Evolutionary conservation across 2,329 filamentous ascomycete species (phyloP).

Genomic region (Sodiomyces alkalinus): DNA sequence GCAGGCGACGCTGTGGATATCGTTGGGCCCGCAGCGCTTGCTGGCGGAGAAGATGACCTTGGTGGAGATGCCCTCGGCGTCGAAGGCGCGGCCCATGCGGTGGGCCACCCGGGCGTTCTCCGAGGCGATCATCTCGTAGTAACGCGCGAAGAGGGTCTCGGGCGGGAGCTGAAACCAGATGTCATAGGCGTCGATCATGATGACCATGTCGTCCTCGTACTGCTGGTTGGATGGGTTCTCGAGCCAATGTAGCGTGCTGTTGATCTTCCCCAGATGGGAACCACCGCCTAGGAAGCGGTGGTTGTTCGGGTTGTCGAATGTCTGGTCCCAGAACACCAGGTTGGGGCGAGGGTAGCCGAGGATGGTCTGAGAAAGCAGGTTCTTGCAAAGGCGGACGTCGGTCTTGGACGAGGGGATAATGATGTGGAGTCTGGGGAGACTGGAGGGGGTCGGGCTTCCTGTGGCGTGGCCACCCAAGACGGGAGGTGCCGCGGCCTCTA

Average conservation of each 20-base stretch:
- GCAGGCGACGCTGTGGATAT: conserved; percentile 11
- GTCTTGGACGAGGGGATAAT: conserved; percentile 1
- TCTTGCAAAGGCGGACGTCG: conserved; percentile 1
- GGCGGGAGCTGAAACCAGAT: conserved; percentile 3
- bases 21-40: conserved; percentile 14
- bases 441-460: not conserved
- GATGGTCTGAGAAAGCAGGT: conserved; percentile 1
- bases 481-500: not conserved
- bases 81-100: conserved; percentile 11
- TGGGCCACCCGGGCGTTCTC: conserved; percentile 11
- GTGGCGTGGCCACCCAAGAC: not conserved
- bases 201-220: conserved; percentile 4
- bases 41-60: conserved; percentile 13
- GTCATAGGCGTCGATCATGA: conserved; percentile 2
- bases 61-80: conserved; percentile 9
- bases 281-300: conserved; percentile 7
- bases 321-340: conserved; percentile 3
- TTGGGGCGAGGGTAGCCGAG: conserved; percentile 2
- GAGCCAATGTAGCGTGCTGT: conserved; percentile 12
- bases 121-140: conserved; percentile 10
- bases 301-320: not conserved
- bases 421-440: not conserved
- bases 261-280: conserved; percentile 14
- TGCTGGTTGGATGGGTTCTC: conserved; percentile 5
- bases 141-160: conserved; percentile 12